These are phyloP conservation scores for Linum lewisii DNA, from an alignment of 345 rosid genomes.

Conservation along the genomic window DNA sequence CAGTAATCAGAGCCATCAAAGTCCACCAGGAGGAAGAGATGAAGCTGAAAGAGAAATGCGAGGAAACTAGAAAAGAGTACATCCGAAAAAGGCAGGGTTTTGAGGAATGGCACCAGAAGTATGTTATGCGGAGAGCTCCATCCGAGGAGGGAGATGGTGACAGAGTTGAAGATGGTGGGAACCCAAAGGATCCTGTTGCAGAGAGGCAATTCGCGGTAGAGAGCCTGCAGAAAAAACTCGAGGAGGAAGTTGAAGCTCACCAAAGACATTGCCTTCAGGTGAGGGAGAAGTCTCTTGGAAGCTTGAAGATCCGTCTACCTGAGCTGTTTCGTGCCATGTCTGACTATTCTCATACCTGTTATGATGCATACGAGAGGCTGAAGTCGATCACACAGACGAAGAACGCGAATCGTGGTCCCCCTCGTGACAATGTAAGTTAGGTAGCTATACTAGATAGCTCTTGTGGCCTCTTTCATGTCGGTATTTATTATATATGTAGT, in stretches of 20 bases:
- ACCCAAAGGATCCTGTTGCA: conserved; percentile 45
- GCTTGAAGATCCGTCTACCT: conserved; percentile 62
- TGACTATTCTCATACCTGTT: conserved; percentile 62
- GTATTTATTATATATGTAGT: no score
- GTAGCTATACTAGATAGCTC: no score
- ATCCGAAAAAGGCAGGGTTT: conserved; percentile 64
- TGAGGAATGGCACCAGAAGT: conserved; percentile 80
- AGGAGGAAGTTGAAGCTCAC: conserved; percentile 61
- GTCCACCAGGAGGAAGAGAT: conserved; percentile 79
- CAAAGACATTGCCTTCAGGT: conserved; percentile 74
- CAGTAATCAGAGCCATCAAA: conserved; percentile 56
- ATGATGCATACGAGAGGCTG: conserved; percentile 53
- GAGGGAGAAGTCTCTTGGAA: conserved; percentile 82
- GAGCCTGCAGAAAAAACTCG: conserved; percentile 60
- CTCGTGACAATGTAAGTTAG: neutral
- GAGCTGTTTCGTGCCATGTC: conserved; percentile 80
- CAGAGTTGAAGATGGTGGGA: conserved; percentile 39
- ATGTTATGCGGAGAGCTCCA: conserved; percentile 46
- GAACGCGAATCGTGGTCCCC: conserved; percentile 23
- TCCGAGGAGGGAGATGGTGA: conserved; percentile 24
- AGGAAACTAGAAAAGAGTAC: conserved; percentile 66
- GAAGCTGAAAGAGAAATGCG: conserved; percentile 72
- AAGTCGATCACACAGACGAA: conserved; percentile 32
- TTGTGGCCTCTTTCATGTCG: no score
- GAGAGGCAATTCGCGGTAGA: conserved; percentile 68